Evolutionary conservation across 2,329 filamentous ascomycete species (phyloP).

Genomic region (Furcasterigmium sp.): DNA sequence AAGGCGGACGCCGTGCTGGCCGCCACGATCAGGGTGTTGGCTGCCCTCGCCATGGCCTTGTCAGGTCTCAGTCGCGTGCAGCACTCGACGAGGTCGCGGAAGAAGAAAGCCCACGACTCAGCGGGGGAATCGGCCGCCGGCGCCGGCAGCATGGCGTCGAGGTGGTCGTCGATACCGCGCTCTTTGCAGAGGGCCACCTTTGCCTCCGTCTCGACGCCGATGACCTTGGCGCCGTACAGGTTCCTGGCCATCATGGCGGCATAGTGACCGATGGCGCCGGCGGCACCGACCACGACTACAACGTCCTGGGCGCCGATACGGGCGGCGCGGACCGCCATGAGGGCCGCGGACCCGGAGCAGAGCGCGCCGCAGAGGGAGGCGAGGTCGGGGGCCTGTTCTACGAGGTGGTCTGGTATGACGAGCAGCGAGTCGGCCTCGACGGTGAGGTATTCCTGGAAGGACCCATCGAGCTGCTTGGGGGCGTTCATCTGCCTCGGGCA

Average conservation of each 20-base stretch:
- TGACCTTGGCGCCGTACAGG: neutral
- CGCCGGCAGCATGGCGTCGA: neutral
- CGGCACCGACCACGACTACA: neutral
- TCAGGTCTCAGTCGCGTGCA: neutral
- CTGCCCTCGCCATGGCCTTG: neutral
- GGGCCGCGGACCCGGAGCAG: neutral
- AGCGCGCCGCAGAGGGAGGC: neutral
- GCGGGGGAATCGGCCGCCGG: neutral
- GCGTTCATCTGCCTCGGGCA: neutral
- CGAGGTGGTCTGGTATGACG: neutral
- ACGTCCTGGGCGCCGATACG: neutral
- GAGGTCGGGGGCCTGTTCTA: neutral
- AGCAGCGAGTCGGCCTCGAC: neutral
- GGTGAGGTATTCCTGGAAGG: constrained; percentile 3
- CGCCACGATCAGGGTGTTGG: neutral
- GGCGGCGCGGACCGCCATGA: neutral
- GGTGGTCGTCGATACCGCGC: neutral
- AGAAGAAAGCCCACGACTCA: neutral
- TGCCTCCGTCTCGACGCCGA: neutral
- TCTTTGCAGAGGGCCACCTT: neutral
- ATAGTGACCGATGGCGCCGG: neutral
- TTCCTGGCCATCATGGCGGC: neutral
- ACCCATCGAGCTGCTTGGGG: neutral
- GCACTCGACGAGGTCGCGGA: neutral
- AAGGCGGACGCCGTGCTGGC: neutral